Evolutionary conservation across 805 yeast species (phyloP).

Genomic region (Sungouiozyma ichnusensis): DNA sequence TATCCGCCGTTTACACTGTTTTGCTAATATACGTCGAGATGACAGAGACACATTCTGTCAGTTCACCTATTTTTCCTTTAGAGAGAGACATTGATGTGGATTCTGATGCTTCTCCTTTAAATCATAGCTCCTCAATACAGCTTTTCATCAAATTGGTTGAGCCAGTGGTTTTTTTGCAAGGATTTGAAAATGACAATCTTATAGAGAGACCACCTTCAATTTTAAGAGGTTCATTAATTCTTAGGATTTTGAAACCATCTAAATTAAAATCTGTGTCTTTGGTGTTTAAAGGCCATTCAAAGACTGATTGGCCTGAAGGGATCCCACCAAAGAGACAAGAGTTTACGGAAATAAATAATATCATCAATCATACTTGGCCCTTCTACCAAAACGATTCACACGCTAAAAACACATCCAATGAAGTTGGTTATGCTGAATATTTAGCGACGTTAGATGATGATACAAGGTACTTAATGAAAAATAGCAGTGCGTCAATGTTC

Average conservation of each 20-base stretch:
- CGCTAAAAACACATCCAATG: neutral
- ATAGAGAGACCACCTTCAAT: constrained; percentile 42
- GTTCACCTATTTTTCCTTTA: constrained; percentile 41
- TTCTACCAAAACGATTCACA: constrained; percentile 55
- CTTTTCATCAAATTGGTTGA: constrained; percentile 72
- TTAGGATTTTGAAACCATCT: constrained; percentile 61
- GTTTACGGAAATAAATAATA: constrained; percentile 50
- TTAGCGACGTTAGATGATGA: neutral
- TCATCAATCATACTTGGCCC: constrained; percentile 84
- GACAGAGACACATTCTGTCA: constrained; percentile 14
- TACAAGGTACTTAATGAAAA: constrained; percentile 4
- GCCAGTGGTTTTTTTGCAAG: constrained; percentile 69
- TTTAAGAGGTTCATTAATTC: constrained; percentile 66
- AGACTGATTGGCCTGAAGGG: constrained; percentile 97
- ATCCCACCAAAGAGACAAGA: constrained; percentile 80
- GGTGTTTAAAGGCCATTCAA: constrained; percentile 53
- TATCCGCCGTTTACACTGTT: no score
- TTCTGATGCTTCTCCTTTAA: constrained; percentile 36
- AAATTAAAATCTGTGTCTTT: constrained; percentile 57
- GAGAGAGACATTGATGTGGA: constrained; percentile 40
- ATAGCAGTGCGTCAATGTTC: constrained; percentile 13
- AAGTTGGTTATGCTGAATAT: neutral
- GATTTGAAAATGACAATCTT: constrained; percentile 41
- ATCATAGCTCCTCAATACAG: constrained; percentile 55
- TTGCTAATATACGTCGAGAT: constrained; percentile 1